Base-by-base conservation (phyloP, 2,329 filamentous ascomycete species). In the Gaeumannomyces tritici region DNA sequence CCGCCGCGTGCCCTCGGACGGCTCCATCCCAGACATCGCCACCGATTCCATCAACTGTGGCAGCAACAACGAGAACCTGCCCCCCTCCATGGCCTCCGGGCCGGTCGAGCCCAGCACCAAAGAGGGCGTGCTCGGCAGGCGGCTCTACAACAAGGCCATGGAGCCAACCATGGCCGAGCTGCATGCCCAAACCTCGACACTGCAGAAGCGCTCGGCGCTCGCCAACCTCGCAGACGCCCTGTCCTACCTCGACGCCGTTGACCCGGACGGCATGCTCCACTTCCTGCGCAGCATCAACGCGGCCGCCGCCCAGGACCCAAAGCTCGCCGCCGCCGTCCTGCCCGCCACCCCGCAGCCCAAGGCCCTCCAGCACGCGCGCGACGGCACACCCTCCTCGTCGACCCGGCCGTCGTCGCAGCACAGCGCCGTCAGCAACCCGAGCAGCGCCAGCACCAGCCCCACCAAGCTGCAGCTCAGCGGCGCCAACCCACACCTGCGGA, bases 231-330 rank as follows among this genome's bases (percentile, higher is more conserved):
- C 90, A 0, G 90, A 96, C 72, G 93, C 93, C 0, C 96, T 95
- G 79, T 89, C 88, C 5, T 83, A 87, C 15, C 81, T 99, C 35
- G 91, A 98, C 73, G 86, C 90, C 57, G 81, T 93, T 33, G 93
- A 99, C 70, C 93, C 93, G 0, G 93, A 97, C 72, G 93, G 93
- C 24, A 86, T 93, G 55, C 95, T 93, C 69, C 87, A 96, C 67
- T 81, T 99, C 21, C 81, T 99, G 70, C 89, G 87, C 69, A 83
- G 85, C 63, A 84, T 96, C 66, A 81, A 96, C 64, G 83, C 90
- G n/a, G 84, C 85, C 63, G 82, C 96, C 58, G 83, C 89, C 56
- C 80, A 82, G 59, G 89, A 93, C 69, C 78, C 81, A 27, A 91
- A 88, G 72, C 79, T 93, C 13, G 79, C 76, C 66, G 73, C 74